Conservation (phyloP, 1,284 basidiomycete species). For the Puccinia triticina region DNA sequence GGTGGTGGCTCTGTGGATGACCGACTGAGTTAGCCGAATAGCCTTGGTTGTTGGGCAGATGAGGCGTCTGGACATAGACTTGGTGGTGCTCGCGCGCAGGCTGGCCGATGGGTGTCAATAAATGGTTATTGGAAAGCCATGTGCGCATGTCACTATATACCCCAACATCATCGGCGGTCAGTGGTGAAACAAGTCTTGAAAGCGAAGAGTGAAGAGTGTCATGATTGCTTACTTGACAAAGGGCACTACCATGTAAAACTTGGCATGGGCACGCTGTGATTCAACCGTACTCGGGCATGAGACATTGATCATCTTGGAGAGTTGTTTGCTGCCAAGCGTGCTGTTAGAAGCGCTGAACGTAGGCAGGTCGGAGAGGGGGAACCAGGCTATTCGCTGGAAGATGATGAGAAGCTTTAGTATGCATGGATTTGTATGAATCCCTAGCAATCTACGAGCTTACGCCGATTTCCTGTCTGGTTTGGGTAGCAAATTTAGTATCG, state of each 20-base stretch:
- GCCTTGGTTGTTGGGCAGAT: background rate
- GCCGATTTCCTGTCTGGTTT: slow-evolving; percentile 97
- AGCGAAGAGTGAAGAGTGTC: too few relatives aligned
- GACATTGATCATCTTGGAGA: slow-evolving; percentile 63
- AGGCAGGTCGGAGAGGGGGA: slow-evolving; percentile 82
- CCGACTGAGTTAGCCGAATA: background rate
- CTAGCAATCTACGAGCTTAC: slow-evolving; percentile 65
- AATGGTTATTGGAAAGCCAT: slow-evolving; percentile 39
- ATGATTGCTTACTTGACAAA: slow-evolving; percentile 73
- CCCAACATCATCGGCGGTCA: background rate
- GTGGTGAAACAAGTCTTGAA: background rate
- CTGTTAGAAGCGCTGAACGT: slow-evolving; percentile 82
- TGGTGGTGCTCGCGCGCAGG: slow-evolving; percentile 28
- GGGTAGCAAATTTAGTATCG: slow-evolving; percentile 84
- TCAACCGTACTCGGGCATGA: slow-evolving; percentile 61
- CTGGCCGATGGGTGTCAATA: slow-evolving; percentile 28
- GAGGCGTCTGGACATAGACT: slow-evolving; percentile 19
- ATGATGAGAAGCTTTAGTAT: background rate
- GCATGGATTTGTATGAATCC: slow-evolving; percentile 23
- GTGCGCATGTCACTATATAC: slow-evolving; percentile 40
- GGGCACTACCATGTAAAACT: slow-evolving; percentile 93
- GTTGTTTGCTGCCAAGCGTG: slow-evolving; percentile 54
- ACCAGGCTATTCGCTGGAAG: slow-evolving; percentile 91
- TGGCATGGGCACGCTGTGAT: slow-evolving; percentile 65
- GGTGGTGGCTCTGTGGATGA: background rate